Evolutionary conservation across 2,329 filamentous ascomycete genomes (phyloP).

Genomic region (Colletotrichum sp.): DNA sequence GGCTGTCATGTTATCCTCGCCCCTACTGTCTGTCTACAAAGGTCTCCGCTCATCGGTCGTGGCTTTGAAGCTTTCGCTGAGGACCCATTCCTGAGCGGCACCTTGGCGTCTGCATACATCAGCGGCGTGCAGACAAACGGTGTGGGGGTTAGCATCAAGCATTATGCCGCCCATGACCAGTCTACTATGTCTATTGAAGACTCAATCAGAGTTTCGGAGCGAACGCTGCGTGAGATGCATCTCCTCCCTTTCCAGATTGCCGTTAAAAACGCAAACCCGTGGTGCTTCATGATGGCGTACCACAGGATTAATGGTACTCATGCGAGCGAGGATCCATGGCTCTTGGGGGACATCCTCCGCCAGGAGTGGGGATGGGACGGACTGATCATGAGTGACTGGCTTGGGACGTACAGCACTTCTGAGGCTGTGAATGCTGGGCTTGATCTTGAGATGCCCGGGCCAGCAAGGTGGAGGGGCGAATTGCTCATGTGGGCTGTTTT

Average conservation of each 20-base stretch:
- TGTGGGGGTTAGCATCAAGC: constrained; percentile 47
- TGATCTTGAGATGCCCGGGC: constrained; percentile 66
- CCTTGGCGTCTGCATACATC: constrained; percentile 22
- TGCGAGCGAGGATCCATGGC: constrained; percentile 40
- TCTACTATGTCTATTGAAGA: background rate
- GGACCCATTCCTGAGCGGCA: background rate
- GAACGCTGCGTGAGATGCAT: constrained; percentile 58
- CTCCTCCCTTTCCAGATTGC: constrained; percentile 61
- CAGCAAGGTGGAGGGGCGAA: constrained; percentile 53
- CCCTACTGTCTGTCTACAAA: constrained; percentile 9
- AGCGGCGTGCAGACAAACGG: constrained; percentile 44
- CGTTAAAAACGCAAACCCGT: constrained; percentile 54
- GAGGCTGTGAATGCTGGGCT: constrained; percentile 55
- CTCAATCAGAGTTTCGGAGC: constrained; percentile 1
- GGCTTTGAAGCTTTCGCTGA: background rate
- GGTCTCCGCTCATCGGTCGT: constrained; percentile 5
- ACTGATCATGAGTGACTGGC: constrained; percentile 65
- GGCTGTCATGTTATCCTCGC: background rate
- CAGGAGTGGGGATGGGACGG: constrained; percentile 63
- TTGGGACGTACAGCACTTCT: constrained; percentile 58
- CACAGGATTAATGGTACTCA: constrained; percentile 40
- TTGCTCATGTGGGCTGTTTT: constrained; percentile 54
- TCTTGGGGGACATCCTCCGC: constrained; percentile 55
- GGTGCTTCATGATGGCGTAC: constrained; percentile 61
- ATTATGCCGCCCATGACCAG: constrained; percentile 49